These are phyloP conservation scores for Populus alba DNA, from an alignment of 345 rosid genomes.

Conservation along the genomic window DNA sequence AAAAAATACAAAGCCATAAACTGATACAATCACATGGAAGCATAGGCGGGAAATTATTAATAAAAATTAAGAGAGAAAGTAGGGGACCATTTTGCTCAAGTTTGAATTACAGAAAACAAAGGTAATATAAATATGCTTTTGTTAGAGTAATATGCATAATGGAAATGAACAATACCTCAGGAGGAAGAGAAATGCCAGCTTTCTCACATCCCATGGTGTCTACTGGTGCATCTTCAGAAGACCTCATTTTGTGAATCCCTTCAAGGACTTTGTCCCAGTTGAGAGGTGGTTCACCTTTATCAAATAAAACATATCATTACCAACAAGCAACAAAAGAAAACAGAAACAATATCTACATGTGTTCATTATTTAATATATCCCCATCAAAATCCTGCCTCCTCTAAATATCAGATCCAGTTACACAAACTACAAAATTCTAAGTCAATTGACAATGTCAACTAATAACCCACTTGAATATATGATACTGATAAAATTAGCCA, in stretches of 20 bases:
- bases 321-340: background rate
- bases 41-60: background rate
- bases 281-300: slow-evolving; percentile 45
- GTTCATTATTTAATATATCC: background rate
- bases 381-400: background rate
- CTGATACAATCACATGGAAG: background rate
- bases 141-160: background rate
- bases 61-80: background rate
- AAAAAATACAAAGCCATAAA: background rate
- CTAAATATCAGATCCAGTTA: background rate
- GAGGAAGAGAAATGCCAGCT: slow-evolving; percentile 66
- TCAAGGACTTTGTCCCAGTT: slow-evolving; percentile 65
- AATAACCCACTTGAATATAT: slow-evolving; percentile 2
- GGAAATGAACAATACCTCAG: slow-evolving; percentile 40
- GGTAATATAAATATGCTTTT: background rate
- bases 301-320: slow-evolving; percentile 7
- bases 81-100: background rate
- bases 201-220: slow-evolving; percentile 81
- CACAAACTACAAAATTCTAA: background rate
- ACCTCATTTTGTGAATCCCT: slow-evolving; percentile 65
- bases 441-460: background rate
- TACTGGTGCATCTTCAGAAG: slow-evolving; percentile 66
- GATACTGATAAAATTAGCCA: background rate
- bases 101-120: background rate
- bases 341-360: background rate